A percentile compares a stretch with the other conserved stretches of the same genome.
phyloP scores from a whole-genome alignment of 208 protist species.

The Herpetomonas samuelpessoai region DNA sequence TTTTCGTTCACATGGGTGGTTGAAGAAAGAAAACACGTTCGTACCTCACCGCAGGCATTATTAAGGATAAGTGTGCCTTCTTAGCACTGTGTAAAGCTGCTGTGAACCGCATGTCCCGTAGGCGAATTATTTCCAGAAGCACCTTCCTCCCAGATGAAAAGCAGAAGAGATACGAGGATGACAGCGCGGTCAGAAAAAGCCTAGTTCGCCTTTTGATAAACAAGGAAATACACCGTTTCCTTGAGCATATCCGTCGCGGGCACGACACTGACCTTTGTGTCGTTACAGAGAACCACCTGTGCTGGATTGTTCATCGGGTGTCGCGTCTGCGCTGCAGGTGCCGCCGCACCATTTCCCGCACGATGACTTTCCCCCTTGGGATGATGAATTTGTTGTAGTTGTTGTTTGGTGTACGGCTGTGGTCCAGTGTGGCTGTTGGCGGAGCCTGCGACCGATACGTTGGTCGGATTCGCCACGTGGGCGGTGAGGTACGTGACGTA shows the following conservation, averaged over 20 bases:
- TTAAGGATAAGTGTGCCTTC: too few relatives aligned
- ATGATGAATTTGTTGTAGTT: not conserved
- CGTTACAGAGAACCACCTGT: slow-evolving; percentile 67
- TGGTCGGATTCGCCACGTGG: slow-evolving; percentile 31
- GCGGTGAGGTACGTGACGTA: slow-evolving; percentile 74
- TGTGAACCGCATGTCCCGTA: too few relatives aligned
- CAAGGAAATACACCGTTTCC: slow-evolving; percentile 76
- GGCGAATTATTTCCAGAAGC: too few relatives aligned
- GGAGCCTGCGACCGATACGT: not conserved
- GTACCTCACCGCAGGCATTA: too few relatives aligned
- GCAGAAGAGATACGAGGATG: too few relatives aligned
- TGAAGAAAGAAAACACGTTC: too few relatives aligned
- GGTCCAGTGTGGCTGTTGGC: not conserved
- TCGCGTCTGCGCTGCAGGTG: not conserved
- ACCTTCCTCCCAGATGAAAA: too few relatives aligned
- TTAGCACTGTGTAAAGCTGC: too few relatives aligned
- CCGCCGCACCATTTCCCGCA: not conserved
- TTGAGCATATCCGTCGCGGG: slow-evolving; percentile 24
- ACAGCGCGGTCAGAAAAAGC: too few relatives aligned
- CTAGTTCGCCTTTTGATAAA: slow-evolving; percentile 49
- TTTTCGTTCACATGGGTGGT: too few relatives aligned
- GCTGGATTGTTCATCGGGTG: not conserved
- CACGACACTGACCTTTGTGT: slow-evolving; percentile 36
- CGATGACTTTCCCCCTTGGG: not conserved
- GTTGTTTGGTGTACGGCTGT: slow-evolving; percentile 1